Conservation (phyloP, 2,329 filamentous ascomycete species). For the Exophiala lecanii-corni region DNA sequence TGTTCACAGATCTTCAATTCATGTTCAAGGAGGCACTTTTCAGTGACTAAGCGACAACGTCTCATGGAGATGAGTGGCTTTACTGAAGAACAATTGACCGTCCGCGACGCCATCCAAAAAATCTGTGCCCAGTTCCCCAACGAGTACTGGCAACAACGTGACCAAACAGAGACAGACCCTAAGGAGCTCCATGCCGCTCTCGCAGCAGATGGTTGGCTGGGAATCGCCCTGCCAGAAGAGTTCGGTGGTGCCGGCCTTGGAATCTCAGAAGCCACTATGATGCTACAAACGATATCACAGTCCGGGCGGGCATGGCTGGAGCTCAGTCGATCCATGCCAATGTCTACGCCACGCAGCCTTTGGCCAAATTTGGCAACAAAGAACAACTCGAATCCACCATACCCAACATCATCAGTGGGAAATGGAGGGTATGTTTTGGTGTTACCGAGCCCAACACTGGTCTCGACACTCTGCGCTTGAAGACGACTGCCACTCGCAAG, state of each 20-base stretch:
- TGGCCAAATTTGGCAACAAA: slow-evolving; percentile 66
- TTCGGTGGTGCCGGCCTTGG: slow-evolving; percentile 68
- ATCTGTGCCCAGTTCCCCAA: slow-evolving; percentile 68
- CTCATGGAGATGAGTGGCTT: slow-evolving; percentile 72
- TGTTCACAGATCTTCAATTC: slow-evolving; percentile 1
- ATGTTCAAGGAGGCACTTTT: slow-evolving; percentile 14
- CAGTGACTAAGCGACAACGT: slow-evolving; percentile 4
- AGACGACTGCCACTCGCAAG: slow-evolving; percentile 59
- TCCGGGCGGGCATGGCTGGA: slow-evolving; percentile 75
- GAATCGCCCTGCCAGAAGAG: slow-evolving; percentile 70
- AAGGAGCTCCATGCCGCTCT: slow-evolving; percentile 71
- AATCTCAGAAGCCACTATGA: slow-evolving; percentile 78
- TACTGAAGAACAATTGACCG: slow-evolving; percentile 66
- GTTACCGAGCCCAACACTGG: slow-evolving; percentile 82
- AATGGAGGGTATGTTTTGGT: slow-evolving; percentile 71
- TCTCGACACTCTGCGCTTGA: slow-evolving; percentile 68
- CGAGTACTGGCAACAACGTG: slow-evolving; percentile 70
- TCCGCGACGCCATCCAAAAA: slow-evolving; percentile 64
- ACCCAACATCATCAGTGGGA: slow-evolving; percentile 66
- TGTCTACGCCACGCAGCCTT: slow-evolving; percentile 67
- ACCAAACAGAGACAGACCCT: slow-evolving; percentile 66
- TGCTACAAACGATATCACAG: slow-evolving; percentile 78
- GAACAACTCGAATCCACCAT: slow-evolving; percentile 62
- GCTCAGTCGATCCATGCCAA: slow-evolving; percentile 61
- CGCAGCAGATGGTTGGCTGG: slow-evolving; percentile 73